Base-by-base conservation (phyloP, 148 eudicot species). In the Camellia granthamiana region DNA sequence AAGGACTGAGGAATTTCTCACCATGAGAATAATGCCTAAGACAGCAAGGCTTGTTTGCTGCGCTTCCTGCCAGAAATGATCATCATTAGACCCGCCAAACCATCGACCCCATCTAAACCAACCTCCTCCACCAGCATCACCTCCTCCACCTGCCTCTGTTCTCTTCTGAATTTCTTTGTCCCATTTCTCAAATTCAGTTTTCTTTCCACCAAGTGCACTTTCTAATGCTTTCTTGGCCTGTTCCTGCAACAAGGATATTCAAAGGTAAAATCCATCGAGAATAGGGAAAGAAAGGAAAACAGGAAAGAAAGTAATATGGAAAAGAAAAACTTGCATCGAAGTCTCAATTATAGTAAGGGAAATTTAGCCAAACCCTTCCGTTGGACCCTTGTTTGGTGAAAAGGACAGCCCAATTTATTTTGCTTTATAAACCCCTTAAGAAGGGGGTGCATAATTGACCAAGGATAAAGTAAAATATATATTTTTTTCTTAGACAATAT, bases 171-270 rank as follows among this genome's bases (percentile, higher is more conserved):
- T 90, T 88, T 95, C 96, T 78, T 89, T 84, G 77, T 93, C 84
- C 98, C 97, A 93, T 86, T 90, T 89, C 77, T 91, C 96, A 77
- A 83, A 90, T 80, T 95, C 94, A 19, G 85, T 77, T 72, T 90
- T 90, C 88, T 90, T 94, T 72, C 88, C 97, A 74, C 91, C 92
- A 69, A 95, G 92, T 70, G 98, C 98, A 72, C 88, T 82, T 83
- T 95, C 98, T 83, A 95, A 80, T n/a, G 98, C 98, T 88, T 92
- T 95, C 82, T 83, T 89, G 68, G 96, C 98, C 85, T 90, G 89
- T 7, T 95, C 98, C 97, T 92, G 88, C 72, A 51, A 42, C 47
- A 30, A 65, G 5, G 58, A 74, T 3, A 72, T 65, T 41, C 6
- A 16, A 30, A 61, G 21, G 75, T 54, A 30, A 23, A 69, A 30